Base-by-base conservation (phyloP, 257 asterid genomes). In the Nyctanthes arbortristis region DNA sequence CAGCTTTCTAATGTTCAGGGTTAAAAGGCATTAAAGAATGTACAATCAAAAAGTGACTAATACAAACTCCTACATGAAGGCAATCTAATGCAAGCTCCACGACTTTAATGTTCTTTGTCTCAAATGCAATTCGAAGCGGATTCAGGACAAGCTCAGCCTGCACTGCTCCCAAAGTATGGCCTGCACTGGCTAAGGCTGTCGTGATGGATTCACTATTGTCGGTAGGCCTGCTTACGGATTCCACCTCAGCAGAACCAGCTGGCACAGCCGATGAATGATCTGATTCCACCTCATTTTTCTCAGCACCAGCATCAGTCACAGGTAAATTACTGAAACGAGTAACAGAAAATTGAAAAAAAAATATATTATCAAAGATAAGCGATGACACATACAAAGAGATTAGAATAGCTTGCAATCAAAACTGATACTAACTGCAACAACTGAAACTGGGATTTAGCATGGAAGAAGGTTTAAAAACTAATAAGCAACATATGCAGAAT, bases 81-180 rank as follows among this genome's bases (percentile, higher is more conserved):
- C 99, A 94, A 89, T 94, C 99, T 87, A 94, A 82, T 65, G 97
- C 97, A 76, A 94, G 99, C 86, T 94, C 99, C 79, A 86, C 80
- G 29, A 94, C 74, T 88, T 82, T 91, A 34, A 84, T 80, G 84
- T 88, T 86, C 82, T 91, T 91, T 59, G 97, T 91, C 83, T 91
- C 97, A 73, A 91, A 91, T 47, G 99, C 95, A 78, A 88, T 88
- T 78, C 92, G 80, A 31, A 94, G 88, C 14, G 97, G 97, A 76
- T 77, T 91, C 80, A 94, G 71, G 63, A 94, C 92, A 74, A 94
- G 93, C 87, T 89, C 99, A 58, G 88, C 88, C 78, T 94, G 95
- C 84, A 86, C 83, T 85, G 79, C 93, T 34, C 84, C 84, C 68
- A 94, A 82, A 33, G 97, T 87, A 72, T 85, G 71, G 45, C 97